A percentile compares a stretch with the other conserved stretches of the same genome.
These are phyloP conservation scores for Nemania sp. DNA, from an alignment of 2,329 filamentous ascomycete species.

Conservation along the genomic window DNA sequence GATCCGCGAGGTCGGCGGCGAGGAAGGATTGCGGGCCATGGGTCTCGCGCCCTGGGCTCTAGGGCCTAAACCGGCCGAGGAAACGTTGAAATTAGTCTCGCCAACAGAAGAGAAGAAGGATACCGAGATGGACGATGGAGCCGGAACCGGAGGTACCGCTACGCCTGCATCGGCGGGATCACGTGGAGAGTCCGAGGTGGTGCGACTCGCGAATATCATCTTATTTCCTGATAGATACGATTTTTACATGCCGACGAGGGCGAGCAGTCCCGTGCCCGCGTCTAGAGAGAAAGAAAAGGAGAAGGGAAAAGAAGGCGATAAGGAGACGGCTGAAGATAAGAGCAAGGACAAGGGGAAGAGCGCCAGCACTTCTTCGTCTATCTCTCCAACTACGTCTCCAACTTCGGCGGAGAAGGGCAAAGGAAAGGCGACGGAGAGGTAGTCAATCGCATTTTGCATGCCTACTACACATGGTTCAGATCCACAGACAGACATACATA, in stretches of 20 bases:
- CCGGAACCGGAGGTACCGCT: slow-evolving; percentile 23
- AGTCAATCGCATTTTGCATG: too few relatives aligned
- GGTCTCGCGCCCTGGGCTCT: slow-evolving; percentile 56
- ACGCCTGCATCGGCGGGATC: slow-evolving; percentile 32
- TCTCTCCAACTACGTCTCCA: not conserved
- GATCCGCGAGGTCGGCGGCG: slow-evolving; percentile 54
- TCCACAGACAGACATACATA: too few relatives aligned
- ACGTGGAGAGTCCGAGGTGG: slow-evolving; percentile 55
- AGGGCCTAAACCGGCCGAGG: slow-evolving; percentile 33
- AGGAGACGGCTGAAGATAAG: not conserved
- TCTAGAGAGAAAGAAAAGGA: not conserved
- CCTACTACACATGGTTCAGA: too few relatives aligned
- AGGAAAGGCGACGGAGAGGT: too few relatives aligned
- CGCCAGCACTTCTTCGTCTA: not conserved
- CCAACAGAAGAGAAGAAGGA: slow-evolving; percentile 28
- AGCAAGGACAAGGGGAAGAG: not conserved
- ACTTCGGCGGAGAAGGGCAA: not conserved
- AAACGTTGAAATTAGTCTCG: slow-evolving; percentile 26
- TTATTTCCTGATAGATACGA: slow-evolving; percentile 57
- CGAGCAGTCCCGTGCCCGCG: slow-evolving; percentile 34
- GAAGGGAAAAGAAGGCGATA: not conserved
- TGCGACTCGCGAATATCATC: slow-evolving; percentile 59
- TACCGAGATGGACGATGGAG: slow-evolving; percentile 30
- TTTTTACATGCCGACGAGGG: slow-evolving; percentile 49
- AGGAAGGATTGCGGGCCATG: slow-evolving; percentile 59